Evolutionary conservation across 306 rosid species (phyloP), one percentile per base, ranked within the genome.

Genomic region (Castanospermum australe): DNA sequence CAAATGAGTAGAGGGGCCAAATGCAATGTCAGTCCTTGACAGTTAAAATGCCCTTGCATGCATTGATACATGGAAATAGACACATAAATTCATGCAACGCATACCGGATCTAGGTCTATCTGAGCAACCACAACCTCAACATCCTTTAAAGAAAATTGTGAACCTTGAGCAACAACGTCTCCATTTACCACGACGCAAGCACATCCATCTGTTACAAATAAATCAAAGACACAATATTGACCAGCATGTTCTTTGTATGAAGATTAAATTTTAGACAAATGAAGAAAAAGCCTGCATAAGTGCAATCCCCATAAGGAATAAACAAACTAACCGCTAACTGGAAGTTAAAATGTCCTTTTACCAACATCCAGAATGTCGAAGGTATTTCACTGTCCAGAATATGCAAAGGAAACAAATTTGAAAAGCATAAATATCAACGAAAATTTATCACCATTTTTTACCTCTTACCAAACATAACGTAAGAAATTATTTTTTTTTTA

Each of bases 81-180:
- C 11, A 42, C 14, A 55, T 11, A 75, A 41, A 69, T 50, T 72
- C 67, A 75, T 59, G 74, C 47, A 74, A 48, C 28, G 30, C 89
- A 78, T 90, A 95, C 99, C 94, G 87, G 96, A 69, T 95, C 99
- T 66, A 95, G 82, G 85, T 95, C 99, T 81, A 95, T 86, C 83
- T 85, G 93, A 15, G 99, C 97, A 84, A 89, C 85, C 76, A 90
- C 93, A 78, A 91, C 84, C 87, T 95, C 99, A 22, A 91, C 86
- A 61, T 95, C 99, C 61, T 88, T 95, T 86, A 95, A 84, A 56
- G 99, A 95, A 91, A 95, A 95, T 56, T 95, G 99, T 36, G 99
- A 93, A 45, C 97, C 98, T 81, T 95, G 97, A 76, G 98, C 96
- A 73, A 95, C 88, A 45, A 95, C 80, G 65, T 95, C 98, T 51